Evolutionary conservation across 805 yeast species (phyloP).

Genomic region (Pichia nakasei): DNA sequence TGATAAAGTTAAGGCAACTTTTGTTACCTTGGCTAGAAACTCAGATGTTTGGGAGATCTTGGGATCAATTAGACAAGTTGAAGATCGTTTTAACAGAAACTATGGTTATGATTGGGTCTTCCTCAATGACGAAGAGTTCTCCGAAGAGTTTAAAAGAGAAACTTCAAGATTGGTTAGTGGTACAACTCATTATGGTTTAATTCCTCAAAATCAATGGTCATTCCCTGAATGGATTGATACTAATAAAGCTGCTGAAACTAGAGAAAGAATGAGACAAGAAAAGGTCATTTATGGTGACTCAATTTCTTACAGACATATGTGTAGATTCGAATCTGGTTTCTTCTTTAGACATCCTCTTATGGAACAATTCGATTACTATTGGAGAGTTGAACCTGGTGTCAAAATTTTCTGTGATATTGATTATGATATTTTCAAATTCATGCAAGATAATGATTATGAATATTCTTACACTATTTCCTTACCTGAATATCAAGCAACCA

Average conservation of each 20-base stretch:
- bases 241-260: slow-evolving; percentile 49
- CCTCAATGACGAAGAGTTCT: slow-evolving; percentile 78
- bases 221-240: slow-evolving; percentile 78
- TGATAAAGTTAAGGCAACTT: slow-evolving; percentile 60
- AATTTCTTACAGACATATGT: slow-evolving; percentile 78
- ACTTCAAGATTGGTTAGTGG: slow-evolving; percentile 71
- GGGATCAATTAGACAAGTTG: slow-evolving; percentile 65
- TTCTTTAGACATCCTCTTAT: slow-evolving; percentile 72
- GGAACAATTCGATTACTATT: slow-evolving; percentile 77
- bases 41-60: slow-evolving; percentile 55
- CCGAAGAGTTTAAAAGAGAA: slow-evolving; percentile 66
- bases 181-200: slow-evolving; percentile 62
- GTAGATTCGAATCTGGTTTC: slow-evolving; percentile 85
- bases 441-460: slow-evolving; percentile 66
- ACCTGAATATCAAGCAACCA: slow-evolving; percentile 65
- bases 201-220: slow-evolving; percentile 83
- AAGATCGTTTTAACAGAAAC: slow-evolving; percentile 78
- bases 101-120: slow-evolving; percentile 93
- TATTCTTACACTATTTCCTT: slow-evolving; percentile 75
- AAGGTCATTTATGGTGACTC: slow-evolving; percentile 58
- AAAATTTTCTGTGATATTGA: slow-evolving; percentile 74
- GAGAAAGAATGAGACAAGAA: slow-evolving; percentile 43
- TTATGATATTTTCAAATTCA: slow-evolving; percentile 72
- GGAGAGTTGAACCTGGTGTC: slow-evolving; percentile 91
- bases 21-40: slow-evolving; percentile 74